Evolutionary conservation across 2,329 filamentous ascomycete species (phyloP).

Genomic region (Talaromyces rugulosus): DNA sequence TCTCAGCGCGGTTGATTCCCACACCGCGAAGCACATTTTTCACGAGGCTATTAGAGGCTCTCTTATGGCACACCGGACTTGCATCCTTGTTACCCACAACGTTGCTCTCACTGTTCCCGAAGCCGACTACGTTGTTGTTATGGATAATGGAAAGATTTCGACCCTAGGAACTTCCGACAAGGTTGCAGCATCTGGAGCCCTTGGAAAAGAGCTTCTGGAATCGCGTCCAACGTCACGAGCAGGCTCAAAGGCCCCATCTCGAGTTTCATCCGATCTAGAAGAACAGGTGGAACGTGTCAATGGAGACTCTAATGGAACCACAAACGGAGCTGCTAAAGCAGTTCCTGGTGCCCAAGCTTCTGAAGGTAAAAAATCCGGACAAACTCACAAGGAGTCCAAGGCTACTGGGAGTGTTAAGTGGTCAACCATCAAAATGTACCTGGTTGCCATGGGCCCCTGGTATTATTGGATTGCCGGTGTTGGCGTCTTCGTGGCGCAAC

Average conservation of each 20-base stretch:
- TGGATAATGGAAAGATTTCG: conserved; percentile 79
- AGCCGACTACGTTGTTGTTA: conserved; percentile 73
- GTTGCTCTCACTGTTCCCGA: conserved; percentile 78
- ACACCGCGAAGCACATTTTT: conserved; percentile 98
- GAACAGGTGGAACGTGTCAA: conserved; percentile 52
- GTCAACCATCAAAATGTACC: conserved; percentile 79
- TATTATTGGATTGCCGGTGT: conserved; percentile 84
- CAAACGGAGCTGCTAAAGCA: conserved; percentile 34
- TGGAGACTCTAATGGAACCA: conserved; percentile 49
- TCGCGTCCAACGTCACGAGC: conserved; percentile 66
- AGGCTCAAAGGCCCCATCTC: conserved; percentile 70
- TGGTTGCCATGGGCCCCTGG: conserved; percentile 89
- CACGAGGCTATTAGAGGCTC: conserved; percentile 85
- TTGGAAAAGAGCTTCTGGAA: conserved; percentile 80
- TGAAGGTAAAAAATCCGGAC: conserved; percentile 40
- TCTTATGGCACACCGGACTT: conserved; percentile 83
- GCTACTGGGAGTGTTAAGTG: conserved; percentile 83
- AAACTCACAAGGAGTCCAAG: conserved; percentile 65
- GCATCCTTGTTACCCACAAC: conserved; percentile 94
- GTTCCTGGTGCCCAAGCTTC: conserved; percentile 33
- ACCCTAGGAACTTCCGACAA: conserved; percentile 73
- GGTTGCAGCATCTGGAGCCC: conserved; percentile 78
- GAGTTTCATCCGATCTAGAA: conserved; percentile 70
- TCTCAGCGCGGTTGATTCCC: conserved; percentile 91
- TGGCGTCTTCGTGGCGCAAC: conserved; percentile 73